Base-by-base conservation (phyloP, 108 stramenopile species). In the Epithemia pelagica region DNA sequence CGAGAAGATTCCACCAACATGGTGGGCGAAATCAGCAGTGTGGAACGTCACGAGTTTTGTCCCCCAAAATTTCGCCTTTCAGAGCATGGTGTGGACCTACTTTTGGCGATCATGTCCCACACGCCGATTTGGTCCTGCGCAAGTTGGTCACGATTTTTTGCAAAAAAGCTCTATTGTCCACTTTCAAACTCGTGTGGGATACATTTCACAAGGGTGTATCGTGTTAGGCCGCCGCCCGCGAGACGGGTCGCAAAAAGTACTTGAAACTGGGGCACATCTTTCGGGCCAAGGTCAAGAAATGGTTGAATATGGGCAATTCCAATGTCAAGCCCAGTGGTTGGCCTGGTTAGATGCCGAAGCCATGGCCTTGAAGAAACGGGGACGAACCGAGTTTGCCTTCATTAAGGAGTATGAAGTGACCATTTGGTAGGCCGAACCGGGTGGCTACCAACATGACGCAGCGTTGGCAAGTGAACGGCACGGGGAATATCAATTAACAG, bases 201-300 rank as follows among this genome's bases (percentile, higher is more conserved):
- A 32, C 52, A 25, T 69, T 54, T 30, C 28, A 32, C 1, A 29
- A 30, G 20, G 60, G 68, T 1, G 27, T 69, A 2, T 30, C 68
- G 10, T 59, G 58, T 21, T 69, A 28, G 28, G 68, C 68, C 24
- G 52, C 54, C 27, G 68, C 68, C 28, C 68, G 68, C 2, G 28
- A 61, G 24, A 61, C 68, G 21, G 57, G 54, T 25, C 28, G 46
- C 24, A 8, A 26, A 37, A 68, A 59, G 25, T 68, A 68, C 32
- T 18, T 18, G 2, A 15, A 22, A 2, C 32, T 21, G 7, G 67
- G 33, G 10, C 5, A 24, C 2, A 56, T 54, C 32, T 23, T 52
- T 10, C 27, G 28, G 15, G 21, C 27, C 27, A 27, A 61, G 10
- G n/a, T 52, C 52, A 52, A 52, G 37, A 19, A 33, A 37, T 18